Evolutionary conservation across 805 yeast species (phyloP), one percentile per base, ranked within the genome.

Genomic region (Torulaspora franciscae): DNA sequence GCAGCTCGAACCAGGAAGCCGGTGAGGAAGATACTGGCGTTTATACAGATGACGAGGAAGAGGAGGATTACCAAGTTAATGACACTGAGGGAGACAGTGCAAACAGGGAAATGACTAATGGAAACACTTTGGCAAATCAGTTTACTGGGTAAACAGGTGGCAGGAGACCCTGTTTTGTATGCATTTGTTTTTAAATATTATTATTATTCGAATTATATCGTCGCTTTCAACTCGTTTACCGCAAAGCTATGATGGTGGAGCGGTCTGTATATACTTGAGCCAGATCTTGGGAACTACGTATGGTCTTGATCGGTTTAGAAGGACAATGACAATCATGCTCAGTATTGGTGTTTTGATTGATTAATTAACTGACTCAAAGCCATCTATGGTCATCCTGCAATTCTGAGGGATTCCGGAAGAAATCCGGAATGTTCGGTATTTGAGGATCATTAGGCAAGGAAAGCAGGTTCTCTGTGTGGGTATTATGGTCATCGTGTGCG

Each of bases 341-440:
- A 11, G 37, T 33, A 19, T 19, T 22, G n/a, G 14, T 15, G 24
- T 15, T 5, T n/a, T 10, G 22, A 13, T 32, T 28, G 13, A 13
- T 22, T 15, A 17, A 7, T 14, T 13, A 6, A n/a, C 7, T 43
- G 22, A 19, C 5, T 19, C 44, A 50, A 32, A 50, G 42, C 54
- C 54, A 50, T 19, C 49, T 47, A 17, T 49, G 41, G 28, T 50
- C 54, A 34, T 50, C 54, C 13, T 51, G 33, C 10, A 56, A 38
- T 26, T 56, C 57, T 19, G 48, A 43, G 10, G 56, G 43, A 32
- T 50, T 52, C 34, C 48, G 47, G 30, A 56, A 49, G 45, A 58
- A 58, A 39, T 58, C 62, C 7, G 59, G 59, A n/a, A 54, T 57
- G 26, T 48, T 48, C 35, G 55, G 55, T 29, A 52, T 42, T 9